Percentiles rank a stretch among this genome's conserved stretches.
phyloP scores from a whole-genome alignment of 2,329 filamentous ascomycete genomes.

The Pseudocercospora fijiensis region DNA sequence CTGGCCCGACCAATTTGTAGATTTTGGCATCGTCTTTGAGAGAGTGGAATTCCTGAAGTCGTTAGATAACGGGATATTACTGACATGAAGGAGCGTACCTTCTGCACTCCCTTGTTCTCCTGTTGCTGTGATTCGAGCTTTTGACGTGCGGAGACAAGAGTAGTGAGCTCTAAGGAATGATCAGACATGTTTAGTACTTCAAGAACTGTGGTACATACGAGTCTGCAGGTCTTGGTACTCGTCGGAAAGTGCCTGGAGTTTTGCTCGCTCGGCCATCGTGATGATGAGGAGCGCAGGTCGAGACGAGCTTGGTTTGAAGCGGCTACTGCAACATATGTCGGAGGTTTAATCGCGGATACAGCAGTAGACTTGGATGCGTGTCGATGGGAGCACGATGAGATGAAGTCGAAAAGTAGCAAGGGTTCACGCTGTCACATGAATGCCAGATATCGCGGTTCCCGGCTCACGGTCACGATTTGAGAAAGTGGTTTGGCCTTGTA shows the following conservation, averaged over 20 bases:
- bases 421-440: slow-evolving; percentile 3
- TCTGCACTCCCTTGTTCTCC: slow-evolving; percentile 85
- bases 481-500: too few species aligned
- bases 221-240: slow-evolving; percentile 84
- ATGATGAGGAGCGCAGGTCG: neutral
- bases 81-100: slow-evolving; percentile 53
- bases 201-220: slow-evolving; percentile 52
- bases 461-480: too few species aligned
- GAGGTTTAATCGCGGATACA: too few species aligned
- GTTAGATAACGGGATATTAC: neutral
- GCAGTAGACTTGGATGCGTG: neutral
- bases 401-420: slow-evolving; percentile 10
- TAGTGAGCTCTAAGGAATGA: slow-evolving; percentile 67
- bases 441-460: neutral
- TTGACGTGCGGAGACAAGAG: slow-evolving; percentile 73
- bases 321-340: neutral
- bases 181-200: neutral
- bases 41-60: slow-evolving; percentile 70
- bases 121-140: slow-evolving; percentile 92
- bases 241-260: slow-evolving; percentile 78
- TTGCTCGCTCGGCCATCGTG: slow-evolving; percentile 59
- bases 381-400: neutral
- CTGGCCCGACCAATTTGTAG: slow-evolving; percentile 92
- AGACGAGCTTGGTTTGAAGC: neutral
- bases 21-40: slow-evolving; percentile 82